Evolutionary conservation across 768 basidiomycete species (phyloP), one percentile per base, ranked within the genome.

Genomic region (Mycena crocata): DNA sequence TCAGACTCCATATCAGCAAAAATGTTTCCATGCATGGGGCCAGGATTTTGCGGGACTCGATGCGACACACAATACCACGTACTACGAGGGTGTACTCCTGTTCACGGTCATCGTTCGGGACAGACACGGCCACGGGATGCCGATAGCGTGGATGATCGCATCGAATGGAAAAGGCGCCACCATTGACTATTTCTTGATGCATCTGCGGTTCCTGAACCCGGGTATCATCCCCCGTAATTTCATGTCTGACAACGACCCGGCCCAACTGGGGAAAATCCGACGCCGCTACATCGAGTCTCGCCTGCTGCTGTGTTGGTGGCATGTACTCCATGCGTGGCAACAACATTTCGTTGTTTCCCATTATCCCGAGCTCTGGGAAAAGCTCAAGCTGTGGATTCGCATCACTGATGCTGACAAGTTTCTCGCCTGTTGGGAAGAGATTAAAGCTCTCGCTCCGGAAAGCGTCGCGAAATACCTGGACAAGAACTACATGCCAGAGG

Each of bases 241-340:
- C 54, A 62, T 67, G 55, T 48, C 54, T 15, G 61, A 67, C 42
- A 35, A 39, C n/a, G 66, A 67, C 26, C 31, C 24, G 2, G 61
- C 45, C 4, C 55, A 62, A 30, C 24, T 67, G 23, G 59, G 54
- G 2, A 28, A 15, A 13, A 34, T 54, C 6, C 35, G 32, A 8
- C 26, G 8, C 7, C 35, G 24, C 5, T 71, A 58, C 49, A 59
- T 59, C 0, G 34, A 37, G 5, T 32, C 73, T 0, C 34, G 19
- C 0, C 35, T 76, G 12, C 56, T 71, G 2, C 59, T 77, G 1
- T 77, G 76, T 65, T 76, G 75, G 74, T 77, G 75, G 77, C 77
- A 77, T 51, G 73, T 77, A 42, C 73, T 77, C 34, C 77, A 77
- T 52, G 71, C 74, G 2, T 77, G 75, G 76, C 74, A 75, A 39